Evolutionary conservation across 495 filamentous ascomycete species (phyloP), one percentile per base, ranked within the genome.

Genomic region (Opeltia flavorubescens): DNA sequence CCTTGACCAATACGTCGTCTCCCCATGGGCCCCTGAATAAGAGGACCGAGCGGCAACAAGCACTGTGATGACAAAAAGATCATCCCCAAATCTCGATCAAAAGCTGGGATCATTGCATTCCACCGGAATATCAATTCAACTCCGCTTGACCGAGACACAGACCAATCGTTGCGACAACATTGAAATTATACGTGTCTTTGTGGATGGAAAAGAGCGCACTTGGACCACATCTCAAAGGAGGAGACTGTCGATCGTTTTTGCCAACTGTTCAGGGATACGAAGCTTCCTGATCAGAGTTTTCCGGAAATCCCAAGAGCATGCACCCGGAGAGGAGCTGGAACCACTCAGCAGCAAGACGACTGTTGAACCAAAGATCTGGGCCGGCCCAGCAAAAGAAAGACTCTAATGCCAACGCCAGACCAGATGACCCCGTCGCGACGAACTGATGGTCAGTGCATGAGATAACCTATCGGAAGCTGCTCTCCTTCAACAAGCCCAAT

Each of bases 371-470:
- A 11, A 21, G 5, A 41, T 41, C 38, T 31, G 38, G 38, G 38
- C 21, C 13, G 35, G 25, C 17, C 38, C 21, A 21, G 21, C 18
- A 23, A 12, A 25, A 25, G 25, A 41, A 25, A 13, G 38, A 41
- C 38, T 41, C 21, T 21, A 41, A 41, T 41, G 38, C 38, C 38
- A 41, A 21, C 18, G 21, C 21, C 12, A 41, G 21, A 41, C 6
- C 38, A 15, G 21, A n/a, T 21, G 21, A 20, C 29, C 38, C 11
- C 21, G 21, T 17, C 13, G 9, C 21, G 38, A 41, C 38, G 38
- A 41, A 41, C 38, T 21, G 7, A 41, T 41, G 38, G 38, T 41
- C 38, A 41, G 38, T 41, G 38, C 38, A 21, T 41, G 13, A 21
- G 21, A 25, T 20, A 9, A 21, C 13, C 13, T 15, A 7, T 4